Evolutionary conservation across 306 rosid species (phyloP), one percentile per base, ranked within the genome.

Genomic region (Hippophae tibetana): DNA sequence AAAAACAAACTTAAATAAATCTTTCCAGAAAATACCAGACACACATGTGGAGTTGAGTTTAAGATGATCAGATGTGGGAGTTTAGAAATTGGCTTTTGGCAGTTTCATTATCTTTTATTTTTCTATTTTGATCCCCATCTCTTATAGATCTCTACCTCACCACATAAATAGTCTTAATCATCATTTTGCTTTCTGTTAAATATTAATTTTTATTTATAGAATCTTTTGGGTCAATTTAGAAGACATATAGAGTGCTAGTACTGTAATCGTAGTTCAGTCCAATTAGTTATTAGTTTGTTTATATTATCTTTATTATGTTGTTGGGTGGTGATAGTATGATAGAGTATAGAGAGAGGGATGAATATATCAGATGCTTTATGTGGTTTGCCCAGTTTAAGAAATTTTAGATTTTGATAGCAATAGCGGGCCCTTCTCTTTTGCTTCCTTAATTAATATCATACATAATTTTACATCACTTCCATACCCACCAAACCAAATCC

Each of bases 361-460:
- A 31, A 31, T 31, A 31, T 31, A 9, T 78, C 95, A 81, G 92
- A 90, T 87, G 92, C 66, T 87, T 81, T 85, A 64, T 92, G 98
- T 81, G 87, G 95, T 84, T 74, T 76, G 76, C 46, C 73, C 38
- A 1, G 38, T 31, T 31, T 31, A 31, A 31, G 38, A 31, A 31
- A 31, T 31, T 61, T 25, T 66, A 68, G 76, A 80, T 69, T 75
- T 76, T 72, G 79, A 76, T 61, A 60, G 70, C 57, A 60, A 62
- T 66, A 66, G 77, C 69, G 72, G 79, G 75, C 72, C 80, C 86
- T 78, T 73, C 26, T 72, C 75, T 70, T 56, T 68, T 83, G 92
- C 87, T 78, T 83, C 95, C 87, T 79, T 78, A 81, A 76, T 78
- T 78, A 81, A 76, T 76, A 51, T 47, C 62, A 56, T 57, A 73